Evolutionary conservation across 139 green algal genomes (phyloP).

Genomic region (Coelastrella sp.): DNA sequence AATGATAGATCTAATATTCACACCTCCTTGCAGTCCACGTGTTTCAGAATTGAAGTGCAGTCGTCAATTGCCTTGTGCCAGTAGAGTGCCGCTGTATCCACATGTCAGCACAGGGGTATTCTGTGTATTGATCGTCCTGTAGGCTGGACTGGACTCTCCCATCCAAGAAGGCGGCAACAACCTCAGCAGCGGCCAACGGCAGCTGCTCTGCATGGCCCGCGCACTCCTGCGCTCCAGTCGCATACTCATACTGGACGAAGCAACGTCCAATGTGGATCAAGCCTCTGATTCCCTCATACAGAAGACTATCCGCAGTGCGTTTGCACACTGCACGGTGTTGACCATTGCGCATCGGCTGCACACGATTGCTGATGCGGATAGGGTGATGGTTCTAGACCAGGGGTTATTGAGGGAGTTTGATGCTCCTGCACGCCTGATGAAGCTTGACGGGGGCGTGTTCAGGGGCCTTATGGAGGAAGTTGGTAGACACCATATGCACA

Average conservation of each 20-base stretch:
- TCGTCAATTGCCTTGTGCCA: neutral
- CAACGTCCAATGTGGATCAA: constrained; percentile 74
- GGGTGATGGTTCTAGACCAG: constrained; percentile 76
- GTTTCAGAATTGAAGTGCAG: too few relatives aligned
- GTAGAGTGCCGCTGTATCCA: neutral
- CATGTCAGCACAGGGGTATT: neutral
- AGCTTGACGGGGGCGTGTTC: constrained; percentile 39
- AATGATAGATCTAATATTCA: too few relatives aligned
- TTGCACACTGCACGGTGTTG: constrained; percentile 66
- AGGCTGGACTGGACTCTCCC: constrained; percentile 77
- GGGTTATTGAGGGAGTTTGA: constrained; percentile 76
- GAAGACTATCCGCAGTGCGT: constrained; percentile 62
- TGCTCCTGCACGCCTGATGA: constrained; percentile 62
- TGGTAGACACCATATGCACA: neutral
- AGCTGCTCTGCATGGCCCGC: constrained; percentile 90
- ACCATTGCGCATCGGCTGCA: constrained; percentile 78
- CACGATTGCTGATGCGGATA: constrained; percentile 83
- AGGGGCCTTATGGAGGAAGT: constrained; percentile 44
- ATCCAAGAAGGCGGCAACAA: constrained; percentile 88
- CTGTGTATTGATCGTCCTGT: neutral
- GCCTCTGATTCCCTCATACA: constrained; percentile 71
- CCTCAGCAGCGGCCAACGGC: constrained; percentile 85
- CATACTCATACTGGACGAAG: constrained; percentile 56
- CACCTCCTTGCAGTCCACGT: too few relatives aligned
- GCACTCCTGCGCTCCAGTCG: constrained; percentile 60